Evolutionary conservation across 164 flowering plant species (phyloP), one percentile per base, ranked within the genome.

Genomic region (Vitis vinifera): DNA sequence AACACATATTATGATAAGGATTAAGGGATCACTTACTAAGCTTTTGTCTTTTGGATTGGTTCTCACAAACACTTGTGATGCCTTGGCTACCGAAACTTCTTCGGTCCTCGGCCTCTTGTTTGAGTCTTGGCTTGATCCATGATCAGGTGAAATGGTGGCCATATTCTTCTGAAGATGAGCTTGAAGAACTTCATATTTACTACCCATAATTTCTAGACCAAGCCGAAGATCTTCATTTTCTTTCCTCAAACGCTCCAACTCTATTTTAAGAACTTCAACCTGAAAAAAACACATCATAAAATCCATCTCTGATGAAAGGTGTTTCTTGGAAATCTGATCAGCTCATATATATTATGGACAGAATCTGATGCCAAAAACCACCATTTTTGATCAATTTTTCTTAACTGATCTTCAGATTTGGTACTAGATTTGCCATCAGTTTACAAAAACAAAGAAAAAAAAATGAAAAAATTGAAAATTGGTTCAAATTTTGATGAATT

Each of bases 151-250:
- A 1, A 60, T 50, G 68, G 64, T 44, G 44, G 23, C 44, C 11
- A 13, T 68, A 19, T 19, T 67, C 59, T 58, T 59, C 11, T 59
- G 68, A 55, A 79, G 49, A 3, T 44, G 65, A n/a, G 76, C 27
- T 58, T 67, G 70, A 53, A 81, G 84, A 10, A 9, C 23, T 23
- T 66, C 66, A 78, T 48, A 79, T 67, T 75, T 72, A 3, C 29
- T 68, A 50, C 10, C 63, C 76, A 81, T 66, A 12, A 49, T 71
- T 59, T 71, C 73, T 27, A 84, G 56, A 78, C 68, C 51, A 1
- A 52, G 31, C 10, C 57, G 74, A 3, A 84, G 76, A 13, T 63
- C 56, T 61, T 84, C 75, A 16, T 84, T 84, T 77, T 84, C 85
- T 62, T 80, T 74, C 10, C 67, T 17, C 68, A 71, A 8, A 11